Evolutionary conservation across 352 stramenopile species (phyloP).

Genomic region (Phytophthora europaea): DNA sequence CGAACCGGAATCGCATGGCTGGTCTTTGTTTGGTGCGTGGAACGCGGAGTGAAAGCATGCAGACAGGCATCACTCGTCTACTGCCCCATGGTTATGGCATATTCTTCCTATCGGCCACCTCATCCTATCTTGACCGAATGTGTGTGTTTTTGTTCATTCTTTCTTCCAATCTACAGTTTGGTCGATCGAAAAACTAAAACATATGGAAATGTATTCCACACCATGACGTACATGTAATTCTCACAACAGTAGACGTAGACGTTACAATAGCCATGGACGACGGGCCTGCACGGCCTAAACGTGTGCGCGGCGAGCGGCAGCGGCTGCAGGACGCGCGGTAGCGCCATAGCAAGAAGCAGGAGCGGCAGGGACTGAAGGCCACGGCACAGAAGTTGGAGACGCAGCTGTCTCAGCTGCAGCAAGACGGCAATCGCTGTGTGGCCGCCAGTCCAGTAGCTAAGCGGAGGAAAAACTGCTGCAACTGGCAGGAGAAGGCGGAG

Average conservation of each 20-base stretch:
- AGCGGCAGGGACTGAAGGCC: constrained; percentile 13
- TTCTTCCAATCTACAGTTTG: neutral
- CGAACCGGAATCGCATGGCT: constrained; percentile 28
- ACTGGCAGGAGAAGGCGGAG: constrained; percentile 12
- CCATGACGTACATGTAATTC: too few relatives aligned
- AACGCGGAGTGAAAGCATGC: constrained; percentile 17
- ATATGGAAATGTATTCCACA: neutral
- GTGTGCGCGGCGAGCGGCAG: constrained; percentile 20
- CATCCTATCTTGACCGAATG: neutral
- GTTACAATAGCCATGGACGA: neutral
- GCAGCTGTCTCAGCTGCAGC: constrained; percentile 14
- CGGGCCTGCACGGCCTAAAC: constrained; percentile 1
- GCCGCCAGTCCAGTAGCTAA: neutral
- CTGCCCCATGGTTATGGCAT: neutral
- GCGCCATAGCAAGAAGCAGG: constrained; percentile 20
- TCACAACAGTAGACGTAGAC: too few relatives aligned
- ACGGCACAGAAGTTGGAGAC: constrained; percentile 8
- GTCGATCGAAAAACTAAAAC: neutral
- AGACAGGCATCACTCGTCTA: neutral
- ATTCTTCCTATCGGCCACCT: neutral
- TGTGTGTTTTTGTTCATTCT: too few relatives aligned
- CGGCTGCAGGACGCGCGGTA: constrained; percentile 13
- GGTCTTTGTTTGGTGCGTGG: constrained; percentile 1
- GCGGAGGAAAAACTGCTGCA: neutral
- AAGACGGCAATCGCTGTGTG: neutral